Evolutionary conservation across 345 rosid species (phyloP).

Genomic region (Populus davidiana): DNA sequence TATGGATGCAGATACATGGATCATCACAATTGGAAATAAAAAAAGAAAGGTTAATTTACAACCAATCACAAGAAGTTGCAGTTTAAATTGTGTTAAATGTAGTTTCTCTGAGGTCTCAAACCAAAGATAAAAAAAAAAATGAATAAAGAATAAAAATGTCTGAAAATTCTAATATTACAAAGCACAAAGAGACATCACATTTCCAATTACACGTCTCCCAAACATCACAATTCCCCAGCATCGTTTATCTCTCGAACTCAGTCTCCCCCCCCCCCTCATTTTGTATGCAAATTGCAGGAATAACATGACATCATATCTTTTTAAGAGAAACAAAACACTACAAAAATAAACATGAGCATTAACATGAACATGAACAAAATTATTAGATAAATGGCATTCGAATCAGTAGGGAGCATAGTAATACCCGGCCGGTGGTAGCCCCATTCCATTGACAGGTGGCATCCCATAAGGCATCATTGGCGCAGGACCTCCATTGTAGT

Average conservation of each 20-base stretch:
- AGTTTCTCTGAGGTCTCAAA: background rate
- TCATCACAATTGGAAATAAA: background rate
- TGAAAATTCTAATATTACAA: constrained; percentile 34
- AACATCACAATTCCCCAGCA: constrained; percentile 29
- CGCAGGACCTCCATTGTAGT: constrained; percentile 36
- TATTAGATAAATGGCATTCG: constrained; percentile 14
- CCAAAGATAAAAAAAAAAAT: background rate
- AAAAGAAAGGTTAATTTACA: background rate
- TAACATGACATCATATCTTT: constrained; percentile 21
- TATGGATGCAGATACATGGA: background rate
- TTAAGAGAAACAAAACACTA: constrained; percentile 19
- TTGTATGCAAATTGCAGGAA: constrained; percentile 29
- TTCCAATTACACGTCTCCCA: constrained; percentile 26
- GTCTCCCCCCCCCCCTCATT: constrained; percentile 14
- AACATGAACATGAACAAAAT: constrained; percentile 28
- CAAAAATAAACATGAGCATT: constrained; percentile 5
- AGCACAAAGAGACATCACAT: constrained; percentile 32
- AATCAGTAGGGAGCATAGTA: constrained; percentile 41
- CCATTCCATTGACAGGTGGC: constrained; percentile 54
- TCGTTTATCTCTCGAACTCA: constrained; percentile 7
- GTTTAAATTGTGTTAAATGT: background rate
- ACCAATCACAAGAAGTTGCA: background rate
- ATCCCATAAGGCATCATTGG: constrained; percentile 51
- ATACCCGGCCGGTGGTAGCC: constrained; percentile 47
- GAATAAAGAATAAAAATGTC: constrained; percentile 7